A percentile compares a stretch with the other conserved stretches of the same genome.
These are phyloP conservation scores for Chiua virens DNA, from an alignment of 768 basidiomycete species.

Conservation along the genomic window DNA sequence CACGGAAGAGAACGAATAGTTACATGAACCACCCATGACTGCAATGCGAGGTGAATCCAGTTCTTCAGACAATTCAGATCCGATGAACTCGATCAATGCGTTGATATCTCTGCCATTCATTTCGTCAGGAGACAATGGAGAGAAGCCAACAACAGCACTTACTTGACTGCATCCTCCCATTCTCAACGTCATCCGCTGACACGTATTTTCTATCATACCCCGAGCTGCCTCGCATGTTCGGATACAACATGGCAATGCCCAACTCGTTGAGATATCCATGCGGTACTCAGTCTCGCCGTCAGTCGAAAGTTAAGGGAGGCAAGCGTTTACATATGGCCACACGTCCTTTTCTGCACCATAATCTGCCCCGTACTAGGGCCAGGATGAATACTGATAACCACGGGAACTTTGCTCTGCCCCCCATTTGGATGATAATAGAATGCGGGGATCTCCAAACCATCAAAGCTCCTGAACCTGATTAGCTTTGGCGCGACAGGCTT, in stretches of 20 bases:
- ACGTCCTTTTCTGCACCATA: slow-evolving; percentile 35
- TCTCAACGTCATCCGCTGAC: slow-evolving; percentile 40
- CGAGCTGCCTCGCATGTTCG: slow-evolving; percentile 43
- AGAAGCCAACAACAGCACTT: neutral
- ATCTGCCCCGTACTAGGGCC: slow-evolving; percentile 42
- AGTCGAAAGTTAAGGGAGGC: neutral
- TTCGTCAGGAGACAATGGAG: neutral
- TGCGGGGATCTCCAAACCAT: slow-evolving; percentile 40
- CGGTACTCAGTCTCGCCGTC: slow-evolving; percentile 20
- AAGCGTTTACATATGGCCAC: too few species aligned
- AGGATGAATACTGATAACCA: slow-evolving; percentile 40
- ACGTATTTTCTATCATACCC: slow-evolving; percentile 43
- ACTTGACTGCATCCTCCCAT: slow-evolving; percentile 45
- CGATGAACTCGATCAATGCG: slow-evolving; percentile 37
- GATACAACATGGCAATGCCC: slow-evolving; percentile 40
- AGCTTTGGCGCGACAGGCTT: slow-evolving; percentile 32
- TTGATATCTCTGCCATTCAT: slow-evolving; percentile 35
- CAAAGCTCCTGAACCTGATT: slow-evolving; percentile 42
- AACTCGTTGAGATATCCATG: slow-evolving; percentile 44
- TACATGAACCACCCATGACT: slow-evolving; percentile 44
- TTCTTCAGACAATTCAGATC: slow-evolving; percentile 31
- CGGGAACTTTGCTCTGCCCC: slow-evolving; percentile 28
- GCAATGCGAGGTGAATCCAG: slow-evolving; percentile 39
- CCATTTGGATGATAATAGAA: slow-evolving; percentile 42
- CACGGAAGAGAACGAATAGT: slow-evolving; percentile 1